phyloP scores from a whole-genome alignment of 345 rosid genomes.

The Erodium maritimum region DNA sequence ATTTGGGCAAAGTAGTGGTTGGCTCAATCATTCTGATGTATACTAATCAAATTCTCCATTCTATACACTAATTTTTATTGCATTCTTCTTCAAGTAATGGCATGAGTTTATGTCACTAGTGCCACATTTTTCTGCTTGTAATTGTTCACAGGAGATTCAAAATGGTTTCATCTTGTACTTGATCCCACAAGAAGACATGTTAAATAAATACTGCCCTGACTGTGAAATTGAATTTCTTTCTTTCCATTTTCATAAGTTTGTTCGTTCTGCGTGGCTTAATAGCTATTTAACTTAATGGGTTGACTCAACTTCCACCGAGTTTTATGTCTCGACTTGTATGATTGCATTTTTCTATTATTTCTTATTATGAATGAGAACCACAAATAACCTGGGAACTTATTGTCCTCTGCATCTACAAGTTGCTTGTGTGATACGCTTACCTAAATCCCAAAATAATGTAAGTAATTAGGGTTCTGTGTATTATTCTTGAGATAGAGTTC shows the following conservation, averaged over 20 bases:
- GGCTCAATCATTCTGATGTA: not conserved
- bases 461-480: not conserved
- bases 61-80: not conserved
- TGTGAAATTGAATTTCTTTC: not conserved
- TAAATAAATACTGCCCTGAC: too few species aligned
- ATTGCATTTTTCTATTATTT: not conserved
- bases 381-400: too few species aligned
- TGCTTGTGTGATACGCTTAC: not conserved
- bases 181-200: too few species aligned
- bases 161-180: too few species aligned
- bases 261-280: not conserved
- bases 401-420: too few species aligned
- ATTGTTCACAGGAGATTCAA: too few species aligned
- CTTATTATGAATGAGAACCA: too few species aligned
- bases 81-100: not conserved
- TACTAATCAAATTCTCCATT: not conserved
- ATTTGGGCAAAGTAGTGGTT: not conserved
- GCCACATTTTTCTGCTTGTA: not conserved
- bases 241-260: not conserved
- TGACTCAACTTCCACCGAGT: not conserved
- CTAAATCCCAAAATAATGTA: not conserved
- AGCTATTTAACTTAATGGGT: not conserved
- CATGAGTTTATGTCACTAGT: not conserved
- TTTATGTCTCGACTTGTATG: not conserved
- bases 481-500: not conserved